Conservation (phyloP, 2,329 filamentous ascomycete species). For the Sphaerulina populicola region DNA sequence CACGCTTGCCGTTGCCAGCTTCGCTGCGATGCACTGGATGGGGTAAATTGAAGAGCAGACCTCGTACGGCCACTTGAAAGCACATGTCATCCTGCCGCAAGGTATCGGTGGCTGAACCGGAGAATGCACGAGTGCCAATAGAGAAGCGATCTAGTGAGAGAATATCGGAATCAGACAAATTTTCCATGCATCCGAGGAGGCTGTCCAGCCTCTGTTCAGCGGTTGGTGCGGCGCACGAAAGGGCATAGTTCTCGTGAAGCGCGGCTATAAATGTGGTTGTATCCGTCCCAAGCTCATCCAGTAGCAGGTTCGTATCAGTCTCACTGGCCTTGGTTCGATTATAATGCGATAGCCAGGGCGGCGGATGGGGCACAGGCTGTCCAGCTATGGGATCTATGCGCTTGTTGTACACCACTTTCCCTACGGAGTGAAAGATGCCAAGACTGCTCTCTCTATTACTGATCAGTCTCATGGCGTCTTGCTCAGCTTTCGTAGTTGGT, state of each 20-base stretch:
- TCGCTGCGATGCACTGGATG: slow-evolving; percentile 64
- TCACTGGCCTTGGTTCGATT: slow-evolving; percentile 40
- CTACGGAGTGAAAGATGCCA: slow-evolving; percentile 92
- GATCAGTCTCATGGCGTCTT: slow-evolving; percentile 69
- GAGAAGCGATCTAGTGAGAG: slow-evolving; percentile 67
- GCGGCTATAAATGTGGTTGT: slow-evolving; percentile 82
- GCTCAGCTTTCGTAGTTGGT: slow-evolving; percentile 66
- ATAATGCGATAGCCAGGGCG: slow-evolving; percentile 40
- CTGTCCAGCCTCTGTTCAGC: slow-evolving; percentile 61
- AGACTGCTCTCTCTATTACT: slow-evolving; percentile 81
- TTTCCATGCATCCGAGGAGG: slow-evolving; percentile 75
- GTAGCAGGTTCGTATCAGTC: slow-evolving; percentile 56
- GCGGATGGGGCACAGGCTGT: slow-evolving; percentile 36
- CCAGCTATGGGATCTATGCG: slow-evolving; percentile 50
- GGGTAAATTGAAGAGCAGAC: slow-evolving; percentile 75
- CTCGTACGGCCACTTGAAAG: slow-evolving; percentile 82
- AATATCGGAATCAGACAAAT: slow-evolving; percentile 79
- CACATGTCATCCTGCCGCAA: slow-evolving; percentile 88
- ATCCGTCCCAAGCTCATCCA: slow-evolving; percentile 89
- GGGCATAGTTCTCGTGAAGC: slow-evolving; percentile 84
- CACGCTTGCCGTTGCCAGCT: slow-evolving; percentile 29
- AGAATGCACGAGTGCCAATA: slow-evolving; percentile 44
- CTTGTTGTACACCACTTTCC: slow-evolving; percentile 95
- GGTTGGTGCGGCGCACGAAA: slow-evolving; percentile 63
- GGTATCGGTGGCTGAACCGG: slow-evolving; percentile 55